A percentile compares a stretch with the other conserved stretches of the same genome.
phyloP scores from a whole-genome alignment of 2,329 filamentous ascomycete species.

The Helminthosporium solani region DNA sequence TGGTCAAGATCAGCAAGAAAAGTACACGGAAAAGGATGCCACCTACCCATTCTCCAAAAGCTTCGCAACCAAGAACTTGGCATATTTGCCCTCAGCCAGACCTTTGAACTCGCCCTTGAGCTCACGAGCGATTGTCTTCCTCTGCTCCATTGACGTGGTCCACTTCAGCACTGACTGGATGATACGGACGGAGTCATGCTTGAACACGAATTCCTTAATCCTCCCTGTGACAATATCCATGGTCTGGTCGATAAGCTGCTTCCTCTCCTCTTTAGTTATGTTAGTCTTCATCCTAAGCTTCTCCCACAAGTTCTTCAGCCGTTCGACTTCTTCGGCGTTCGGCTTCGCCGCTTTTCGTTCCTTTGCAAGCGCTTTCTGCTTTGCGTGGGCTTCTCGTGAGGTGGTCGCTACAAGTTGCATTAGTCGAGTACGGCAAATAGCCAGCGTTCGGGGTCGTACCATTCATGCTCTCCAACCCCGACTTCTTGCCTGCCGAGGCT shows the following conservation, averaged over 20 bases:
- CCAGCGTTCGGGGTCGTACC: conserved; percentile 15
- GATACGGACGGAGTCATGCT: conserved; percentile 95
- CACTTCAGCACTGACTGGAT: conserved; percentile 98
- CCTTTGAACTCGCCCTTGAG: conserved; percentile 80
- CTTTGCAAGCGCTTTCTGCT: conserved; percentile 83
- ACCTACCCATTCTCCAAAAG: conserved; percentile 75
- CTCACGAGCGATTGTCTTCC: conserved; percentile 82
- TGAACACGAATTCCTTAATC: conserved; percentile 94
- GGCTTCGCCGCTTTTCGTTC: conserved; percentile 93
- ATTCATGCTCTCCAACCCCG: conserved; percentile 29
- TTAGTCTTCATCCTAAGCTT: conserved; percentile 88
- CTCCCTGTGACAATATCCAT: conserved; percentile 88
- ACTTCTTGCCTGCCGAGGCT: conserved; percentile 17
- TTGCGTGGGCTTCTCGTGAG: conserved; percentile 82
- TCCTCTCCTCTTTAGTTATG: conserved; percentile 84
- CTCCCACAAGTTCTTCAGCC: conserved; percentile 97
- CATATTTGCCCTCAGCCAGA: conserved; percentile 91
- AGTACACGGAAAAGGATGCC: background rate
- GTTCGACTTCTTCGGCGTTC: conserved; percentile 81
- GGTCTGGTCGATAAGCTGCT: conserved; percentile 82
- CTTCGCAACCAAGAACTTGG: conserved; percentile 96
- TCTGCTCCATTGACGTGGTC: conserved; percentile 72
- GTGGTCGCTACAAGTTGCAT: conserved; percentile 59
- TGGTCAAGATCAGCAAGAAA: conserved; percentile 1
- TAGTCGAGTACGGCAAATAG: conserved; percentile 8